Conservation (phyloP, 441 rosid species). For the Jatropha multifida region DNA sequence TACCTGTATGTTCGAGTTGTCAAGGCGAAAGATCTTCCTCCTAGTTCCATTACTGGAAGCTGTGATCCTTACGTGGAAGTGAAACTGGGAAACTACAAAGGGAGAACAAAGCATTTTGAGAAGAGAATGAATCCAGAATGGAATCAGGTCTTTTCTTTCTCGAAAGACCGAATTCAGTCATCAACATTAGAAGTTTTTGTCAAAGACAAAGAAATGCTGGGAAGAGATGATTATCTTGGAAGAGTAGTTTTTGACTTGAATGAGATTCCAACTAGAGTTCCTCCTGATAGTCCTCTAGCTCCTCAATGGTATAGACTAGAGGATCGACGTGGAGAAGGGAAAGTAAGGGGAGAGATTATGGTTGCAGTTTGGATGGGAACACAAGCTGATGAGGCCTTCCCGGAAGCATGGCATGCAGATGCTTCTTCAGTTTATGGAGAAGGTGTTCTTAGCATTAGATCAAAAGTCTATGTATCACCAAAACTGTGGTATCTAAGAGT, state of each 20-base stretch:
- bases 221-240: conserved; percentile 76
- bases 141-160: conserved; percentile 89
- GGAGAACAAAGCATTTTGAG: conserved; percentile 79
- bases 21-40: conserved; percentile 83
- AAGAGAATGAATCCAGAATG: conserved; percentile 88
- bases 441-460: conserved; percentile 56
- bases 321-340: conserved; percentile 66
- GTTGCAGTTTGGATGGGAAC: conserved; percentile 96
- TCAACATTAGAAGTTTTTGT: conserved; percentile 72
- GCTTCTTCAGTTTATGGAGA: conserved; percentile 70
- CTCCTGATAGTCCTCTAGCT: conserved; percentile 94
- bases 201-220: conserved; percentile 79
- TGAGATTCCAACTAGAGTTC: conserved; percentile 79
- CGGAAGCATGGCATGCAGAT: conserved; percentile 89
- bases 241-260: conserved; percentile 68
- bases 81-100: conserved; percentile 87
- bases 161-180: conserved; percentile 85
- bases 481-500: conserved; percentile 86
- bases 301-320: conserved; percentile 94
- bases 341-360: conserved; percentile 83
- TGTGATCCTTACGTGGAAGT: conserved; percentile 92
- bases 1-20: conserved; percentile 74
- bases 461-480: conserved; percentile 89
- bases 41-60: conserved; percentile 62
- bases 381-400: conserved; percentile 85